A percentile compares a stretch with the other conserved stretches of the same genome.
phyloP scores from a whole-genome alignment of 2,329 filamentous ascomycete species.

The Ophiocordyceps camponoti-saundersi region DNA sequence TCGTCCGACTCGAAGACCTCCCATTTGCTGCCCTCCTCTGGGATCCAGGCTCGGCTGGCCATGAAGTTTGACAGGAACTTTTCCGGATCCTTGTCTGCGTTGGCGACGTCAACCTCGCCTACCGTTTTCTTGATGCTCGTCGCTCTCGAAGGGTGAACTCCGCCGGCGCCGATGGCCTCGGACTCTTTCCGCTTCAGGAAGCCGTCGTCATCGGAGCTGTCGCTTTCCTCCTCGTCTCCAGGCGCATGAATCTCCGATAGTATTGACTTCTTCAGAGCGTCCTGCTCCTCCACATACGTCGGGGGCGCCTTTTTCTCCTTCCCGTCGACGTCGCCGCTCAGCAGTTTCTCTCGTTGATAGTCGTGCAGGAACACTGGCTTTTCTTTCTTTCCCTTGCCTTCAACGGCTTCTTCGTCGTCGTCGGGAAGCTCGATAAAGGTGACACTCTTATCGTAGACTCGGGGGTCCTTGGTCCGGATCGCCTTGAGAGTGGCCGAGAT shows the following conservation, averaged over 20 bases:
- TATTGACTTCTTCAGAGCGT: conserved; percentile 60
- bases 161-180: conserved; percentile 19
- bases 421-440: conserved; percentile 62
- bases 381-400: conserved; percentile 41
- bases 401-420: conserved; percentile 15
- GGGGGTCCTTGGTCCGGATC: conserved; percentile 78
- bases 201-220: conserved; percentile 44
- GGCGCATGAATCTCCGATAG: conserved; percentile 65
- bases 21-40: conserved; percentile 47
- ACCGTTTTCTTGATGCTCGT: conserved; percentile 24
- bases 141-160: conserved; percentile 39
- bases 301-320: conserved; percentile 40
- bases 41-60: conserved; percentile 78
- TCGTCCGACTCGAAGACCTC: conserved; percentile 87
- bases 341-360: conserved; percentile 82
- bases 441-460: conserved; percentile 65
- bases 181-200: conserved; percentile 55
- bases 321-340: conserved; percentile 50
- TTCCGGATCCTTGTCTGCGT: conserved; percentile 79
- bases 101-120: conserved; percentile 45
- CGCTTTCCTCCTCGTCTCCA: conserved; percentile 23
- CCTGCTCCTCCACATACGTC: conserved; percentile 82
- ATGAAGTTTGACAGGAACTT: conserved; percentile 91
- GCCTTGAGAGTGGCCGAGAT: conserved; percentile 77
- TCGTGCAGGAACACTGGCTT: conserved; percentile 77